These are phyloP conservation scores for Euphrasia confusa DNA, from an alignment of 257 asterid species.

Conservation along the genomic window DNA sequence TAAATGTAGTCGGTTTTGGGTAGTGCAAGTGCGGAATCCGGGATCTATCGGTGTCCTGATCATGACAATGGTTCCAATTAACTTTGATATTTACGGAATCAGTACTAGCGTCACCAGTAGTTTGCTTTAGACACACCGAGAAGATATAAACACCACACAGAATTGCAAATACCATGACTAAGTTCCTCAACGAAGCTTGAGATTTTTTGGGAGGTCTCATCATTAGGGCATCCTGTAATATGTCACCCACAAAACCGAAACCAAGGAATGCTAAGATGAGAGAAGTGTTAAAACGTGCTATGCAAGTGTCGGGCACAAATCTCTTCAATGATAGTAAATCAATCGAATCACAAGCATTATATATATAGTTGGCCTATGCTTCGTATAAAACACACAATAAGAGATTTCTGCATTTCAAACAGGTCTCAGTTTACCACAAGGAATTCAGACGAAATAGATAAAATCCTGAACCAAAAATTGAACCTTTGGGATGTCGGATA, in stretches of 20 bases:
- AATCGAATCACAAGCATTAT: not conserved
- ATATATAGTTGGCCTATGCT: constrained; percentile 3
- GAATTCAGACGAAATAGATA: constrained; percentile 9
- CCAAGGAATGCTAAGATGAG: not conserved
- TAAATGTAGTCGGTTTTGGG: constrained; percentile 70
- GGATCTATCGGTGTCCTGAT: constrained; percentile 37
- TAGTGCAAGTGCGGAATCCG: constrained; percentile 60
- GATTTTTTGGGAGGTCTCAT: constrained; percentile 74
- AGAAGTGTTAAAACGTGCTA: not conserved
- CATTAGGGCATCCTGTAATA: constrained; percentile 48
- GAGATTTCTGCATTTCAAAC: constrained; percentile 4
- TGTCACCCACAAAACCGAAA: constrained; percentile 15
- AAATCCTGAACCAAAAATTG: constrained; percentile 18
- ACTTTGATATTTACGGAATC: constrained; percentile 34
- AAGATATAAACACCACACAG: constrained; percentile 63
- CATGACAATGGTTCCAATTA: constrained; percentile 33
- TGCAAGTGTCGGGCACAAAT: not conserved
- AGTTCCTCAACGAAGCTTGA: constrained; percentile 56
- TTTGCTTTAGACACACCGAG: constrained; percentile 67
- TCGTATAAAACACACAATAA: not conserved
- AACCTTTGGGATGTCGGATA: not conserved
- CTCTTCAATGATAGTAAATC: not conserved
- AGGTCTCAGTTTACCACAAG: constrained; percentile 9
- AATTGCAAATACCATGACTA: constrained; percentile 62
- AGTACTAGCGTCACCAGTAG: constrained; percentile 28